phyloP scores from a whole-genome alignment of 179 eudicot species.

The Silene coronaria region DNA sequence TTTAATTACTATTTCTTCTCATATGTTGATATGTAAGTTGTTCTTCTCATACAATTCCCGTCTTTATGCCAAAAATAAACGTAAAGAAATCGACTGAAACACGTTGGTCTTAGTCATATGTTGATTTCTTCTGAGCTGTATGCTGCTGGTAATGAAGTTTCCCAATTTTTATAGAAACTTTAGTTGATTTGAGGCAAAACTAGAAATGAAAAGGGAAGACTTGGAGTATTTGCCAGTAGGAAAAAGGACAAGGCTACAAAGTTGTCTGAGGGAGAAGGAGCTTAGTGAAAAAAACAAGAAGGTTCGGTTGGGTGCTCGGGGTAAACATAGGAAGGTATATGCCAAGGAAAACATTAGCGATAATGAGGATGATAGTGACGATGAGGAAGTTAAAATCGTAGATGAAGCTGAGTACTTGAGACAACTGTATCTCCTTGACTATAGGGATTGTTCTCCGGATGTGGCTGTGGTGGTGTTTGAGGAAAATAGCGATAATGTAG shows the following conservation, averaged over 20 bases:
- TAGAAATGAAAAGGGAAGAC: not conserved
- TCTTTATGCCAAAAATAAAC: no score
- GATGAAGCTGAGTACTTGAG: conserved; percentile 14
- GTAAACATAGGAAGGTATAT: not conserved
- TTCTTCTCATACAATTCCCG: no score
- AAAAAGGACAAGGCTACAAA: conserved; percentile 25
- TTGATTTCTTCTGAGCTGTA: no score
- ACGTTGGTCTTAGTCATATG: no score
- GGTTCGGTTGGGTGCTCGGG: not conserved
- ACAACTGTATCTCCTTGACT: not conserved
- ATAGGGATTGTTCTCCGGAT: not conserved
- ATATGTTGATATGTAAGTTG: no score
- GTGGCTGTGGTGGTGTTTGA: not conserved
- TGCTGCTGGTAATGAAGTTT: no score
- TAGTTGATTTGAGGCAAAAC: conserved; percentile 2
- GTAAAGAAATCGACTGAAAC: no score
- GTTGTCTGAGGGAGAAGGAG: not conserved
- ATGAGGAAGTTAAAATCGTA: not conserved
- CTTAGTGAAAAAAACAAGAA: not conserved
- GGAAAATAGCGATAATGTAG: not conserved
- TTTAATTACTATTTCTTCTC: no score
- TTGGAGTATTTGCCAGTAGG: conserved; percentile 14
- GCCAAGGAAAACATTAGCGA: not conserved
- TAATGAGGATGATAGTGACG: not conserved
- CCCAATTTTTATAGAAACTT: not conserved